A percentile compares a stretch with the other conserved stretches of the same genome.
Conservation (phyloP, 495 filamentous ascomycete genomes). For the Penicillium roqueforti region DNA sequence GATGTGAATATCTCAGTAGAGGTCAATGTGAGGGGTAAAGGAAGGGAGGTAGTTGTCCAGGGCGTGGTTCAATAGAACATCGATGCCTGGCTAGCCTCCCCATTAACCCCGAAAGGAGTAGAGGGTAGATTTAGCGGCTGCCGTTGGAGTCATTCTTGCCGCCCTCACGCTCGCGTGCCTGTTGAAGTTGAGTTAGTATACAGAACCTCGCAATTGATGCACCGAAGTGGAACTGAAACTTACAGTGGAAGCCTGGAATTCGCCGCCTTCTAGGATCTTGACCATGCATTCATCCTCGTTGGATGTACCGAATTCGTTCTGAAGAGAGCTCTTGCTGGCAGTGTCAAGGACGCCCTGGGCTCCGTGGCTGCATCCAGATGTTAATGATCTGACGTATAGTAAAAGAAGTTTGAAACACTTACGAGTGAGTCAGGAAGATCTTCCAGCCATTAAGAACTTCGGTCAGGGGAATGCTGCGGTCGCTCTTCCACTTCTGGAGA, state of each 20-base stretch:
- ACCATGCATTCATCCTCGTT: conserved; percentile 73
- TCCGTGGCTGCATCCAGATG: conserved; percentile 61
- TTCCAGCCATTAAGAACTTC: conserved; percentile 87
- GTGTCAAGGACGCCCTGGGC: conserved; percentile 72
- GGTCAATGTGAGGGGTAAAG: conserved; percentile 1
- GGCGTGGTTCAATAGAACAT: neutral
- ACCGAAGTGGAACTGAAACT: conserved; percentile 21
- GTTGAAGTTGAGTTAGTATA: conserved; percentile 14
- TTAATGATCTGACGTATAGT: neutral
- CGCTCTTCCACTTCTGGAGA: conserved; percentile 76
- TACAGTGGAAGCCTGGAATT: conserved; percentile 63
- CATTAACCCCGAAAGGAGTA: neutral
- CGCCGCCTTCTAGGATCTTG: conserved; percentile 75
- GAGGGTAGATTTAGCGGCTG: conserved; percentile 19
- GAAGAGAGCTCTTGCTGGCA: conserved; percentile 67
- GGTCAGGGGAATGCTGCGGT: conserved; percentile 71
- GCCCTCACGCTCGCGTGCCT: conserved; percentile 35
- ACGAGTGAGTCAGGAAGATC: conserved; percentile 90
- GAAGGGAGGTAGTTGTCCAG: neutral
- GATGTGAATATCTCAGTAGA: conserved; percentile 7
- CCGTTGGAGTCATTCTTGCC: conserved; percentile 33
- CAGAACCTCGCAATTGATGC: neutral
- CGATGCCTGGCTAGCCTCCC: neutral
- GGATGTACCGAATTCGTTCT: conserved; percentile 81
- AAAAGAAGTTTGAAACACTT: conserved; percentile 30